Percentiles rank a stretch among this genome's conserved stretches.
These are phyloP conservation scores for Amanita rubescens DNA, from an alignment of 768 basidiomycete species.

Conservation along the genomic window DNA sequence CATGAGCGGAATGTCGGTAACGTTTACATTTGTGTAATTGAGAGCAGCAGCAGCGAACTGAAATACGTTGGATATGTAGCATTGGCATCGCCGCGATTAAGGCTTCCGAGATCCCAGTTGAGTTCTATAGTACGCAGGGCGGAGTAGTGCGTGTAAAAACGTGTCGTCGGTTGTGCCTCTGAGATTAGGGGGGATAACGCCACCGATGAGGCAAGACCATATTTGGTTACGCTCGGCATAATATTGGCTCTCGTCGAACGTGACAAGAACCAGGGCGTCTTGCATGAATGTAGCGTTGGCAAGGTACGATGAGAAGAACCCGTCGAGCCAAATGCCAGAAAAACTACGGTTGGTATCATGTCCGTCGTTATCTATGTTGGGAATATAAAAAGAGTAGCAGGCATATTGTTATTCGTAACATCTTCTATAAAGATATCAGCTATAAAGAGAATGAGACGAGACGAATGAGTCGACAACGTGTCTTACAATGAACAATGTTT, in stretches of 20 bases:
- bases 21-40: not conserved
- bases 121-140: constrained; percentile 45
- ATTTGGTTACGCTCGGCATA: constrained; percentile 39
- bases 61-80: constrained; percentile 38
- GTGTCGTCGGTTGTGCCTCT: constrained; percentile 40
- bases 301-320: constrained; percentile 47
- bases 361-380: constrained; percentile 52
- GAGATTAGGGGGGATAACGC: constrained; percentile 34
- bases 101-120: constrained; percentile 56
- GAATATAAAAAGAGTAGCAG: constrained; percentile 61
- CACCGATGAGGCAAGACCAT: constrained; percentile 33
- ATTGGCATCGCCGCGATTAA: constrained; percentile 53
- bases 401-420: constrained; percentile 37
- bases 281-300: constrained; percentile 39
- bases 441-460: not conserved
- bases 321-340: constrained; percentile 35
- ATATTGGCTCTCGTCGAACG: constrained; percentile 51
- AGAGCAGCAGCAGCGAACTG: constrained; percentile 32
- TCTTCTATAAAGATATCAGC: constrained; percentile 36
- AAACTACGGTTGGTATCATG: constrained; percentile 54
- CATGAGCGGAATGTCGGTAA: not conserved
- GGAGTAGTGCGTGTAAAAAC: constrained; percentile 60
- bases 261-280: constrained; percentile 49
- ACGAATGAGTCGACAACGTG: constrained; percentile 11
- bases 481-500: constrained; percentile 52